Evolutionary conservation across 306 rosid genomes (phyloP), one percentile per base, ranked within the genome.

Genomic region (Clitoria ternatea): DNA sequence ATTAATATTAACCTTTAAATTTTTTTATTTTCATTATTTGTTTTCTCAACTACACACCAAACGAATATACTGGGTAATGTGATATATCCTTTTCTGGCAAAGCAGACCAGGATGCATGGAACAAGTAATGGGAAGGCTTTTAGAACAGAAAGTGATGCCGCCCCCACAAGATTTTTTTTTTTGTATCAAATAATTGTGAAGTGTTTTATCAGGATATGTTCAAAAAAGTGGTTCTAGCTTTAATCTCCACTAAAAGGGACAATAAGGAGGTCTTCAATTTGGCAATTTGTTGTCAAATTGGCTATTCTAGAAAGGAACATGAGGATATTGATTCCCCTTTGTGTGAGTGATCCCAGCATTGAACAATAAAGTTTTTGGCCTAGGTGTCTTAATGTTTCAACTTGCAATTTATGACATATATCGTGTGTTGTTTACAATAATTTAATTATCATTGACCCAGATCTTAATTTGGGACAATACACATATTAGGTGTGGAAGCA

Each of bases 241-340:
- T 82, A 78, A 49, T 78, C 72, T 60, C 83, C 78, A 78, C 73
- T 72, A 75, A 57, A 61, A 12, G 7, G 45, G 76, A 50, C 61
- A 50, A 42, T 5, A 24, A 57, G 22, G 70, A 24, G 64, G 61
- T 50, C 20, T 42, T 74, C 48, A 61, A 17, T 42, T 79, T 65
- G 75, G 23, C 13, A 55, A 66, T 47, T 66, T 54, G 8, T 9
- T 45, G n/a, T 74, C 66, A 50, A 56, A 55, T 44, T 27, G 13
- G 43, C 43, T 17, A n/a, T 33, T 22, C 40, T 44, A 14, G 20
- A 29, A 52, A 45, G 69, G 74, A 50, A 5, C 17, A 23, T 18
- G 30, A 22, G 8, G 23, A 49, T 45, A 65, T 67, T 72, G 73
- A 60, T 72, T 76, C 71, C 48, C 26, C 47, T 43, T 47, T 74